Conservation (phyloP, 2,329 filamentous ascomycete genomes). For the Raffaelea arxii region DNA sequence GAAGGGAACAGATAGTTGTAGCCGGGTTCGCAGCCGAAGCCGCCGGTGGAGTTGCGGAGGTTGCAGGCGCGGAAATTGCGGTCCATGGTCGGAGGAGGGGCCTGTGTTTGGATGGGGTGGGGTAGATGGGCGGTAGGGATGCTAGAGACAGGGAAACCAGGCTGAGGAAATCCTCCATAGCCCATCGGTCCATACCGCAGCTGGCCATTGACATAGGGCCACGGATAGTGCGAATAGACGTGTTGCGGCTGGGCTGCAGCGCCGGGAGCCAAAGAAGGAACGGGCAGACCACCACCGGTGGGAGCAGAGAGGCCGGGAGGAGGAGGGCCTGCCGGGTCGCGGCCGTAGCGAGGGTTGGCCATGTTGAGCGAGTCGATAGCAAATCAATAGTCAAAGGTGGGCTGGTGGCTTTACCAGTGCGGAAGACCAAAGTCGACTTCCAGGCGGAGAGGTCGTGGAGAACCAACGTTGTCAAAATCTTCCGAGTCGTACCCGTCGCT, state of each 20-base stretch:
- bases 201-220: background rate
- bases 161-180: constrained; percentile 8
- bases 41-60: constrained; percentile 47
- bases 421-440: no score
- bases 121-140: constrained; percentile 15
- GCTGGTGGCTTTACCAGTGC: no score
- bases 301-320: background rate
- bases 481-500: no score
- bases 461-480: no score
- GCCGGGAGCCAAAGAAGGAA: no score
- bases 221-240: background rate
- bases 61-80: constrained; percentile 39
- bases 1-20: constrained; percentile 54
- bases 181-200: background rate
- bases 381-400: constrained; percentile 1
- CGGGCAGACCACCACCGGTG: background rate
- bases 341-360: constrained; percentile 15
- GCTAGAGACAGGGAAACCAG: background rate
- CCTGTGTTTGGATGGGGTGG: constrained; percentile 18
- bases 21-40: constrained; percentile 48
- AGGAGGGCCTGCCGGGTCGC: constrained; percentile 8
- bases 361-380: constrained; percentile 8
- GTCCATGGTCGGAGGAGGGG: constrained; percentile 32
- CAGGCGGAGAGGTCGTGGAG: no score
- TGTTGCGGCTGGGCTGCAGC: background rate